A percentile compares a stretch with the other conserved stretches of the same genome.
These are phyloP conservation scores for Trichoderma lentiforme DNA, from an alignment of 2,329 filamentous ascomycete species.

Conservation along the genomic window DNA sequence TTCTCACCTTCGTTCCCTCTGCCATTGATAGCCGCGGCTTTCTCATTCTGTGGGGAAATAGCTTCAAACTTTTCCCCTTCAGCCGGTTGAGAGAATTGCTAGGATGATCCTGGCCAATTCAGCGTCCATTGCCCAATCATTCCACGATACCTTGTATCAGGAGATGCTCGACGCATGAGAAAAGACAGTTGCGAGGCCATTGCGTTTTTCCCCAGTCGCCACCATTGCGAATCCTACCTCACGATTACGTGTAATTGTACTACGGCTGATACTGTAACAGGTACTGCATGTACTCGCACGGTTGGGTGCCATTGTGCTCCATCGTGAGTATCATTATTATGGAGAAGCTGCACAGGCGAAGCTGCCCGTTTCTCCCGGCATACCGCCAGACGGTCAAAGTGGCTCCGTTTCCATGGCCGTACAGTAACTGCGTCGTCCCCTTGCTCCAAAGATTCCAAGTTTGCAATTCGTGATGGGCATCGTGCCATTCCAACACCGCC, in stretches of 20 bases:
- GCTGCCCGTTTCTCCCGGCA: slow-evolving; percentile 12
- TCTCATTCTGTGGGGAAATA: background rate
- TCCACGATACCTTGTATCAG: background rate
- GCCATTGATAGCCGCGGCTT: background rate
- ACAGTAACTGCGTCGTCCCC: background rate
- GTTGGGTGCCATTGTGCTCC: background rate
- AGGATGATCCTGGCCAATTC: background rate
- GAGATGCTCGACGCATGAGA: background rate
- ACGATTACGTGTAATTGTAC: background rate
- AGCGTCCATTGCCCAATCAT: background rate
- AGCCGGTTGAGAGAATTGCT: too few relatives aligned
- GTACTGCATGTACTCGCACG: background rate
- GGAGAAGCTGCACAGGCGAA: slow-evolving; percentile 14
- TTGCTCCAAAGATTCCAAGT: background rate
- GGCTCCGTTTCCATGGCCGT: slow-evolving; percentile 5
- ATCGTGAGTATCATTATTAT: background rate
- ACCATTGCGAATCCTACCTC: background rate
- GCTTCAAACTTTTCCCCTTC: background rate
- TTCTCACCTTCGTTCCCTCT: background rate
- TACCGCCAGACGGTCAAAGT: slow-evolving; percentile 11
- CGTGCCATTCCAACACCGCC: slow-evolving; percentile 1
- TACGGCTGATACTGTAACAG: background rate
- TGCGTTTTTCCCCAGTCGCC: background rate
- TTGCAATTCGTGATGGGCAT: background rate
- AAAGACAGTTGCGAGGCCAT: background rate